Evolutionary conservation across 1,284 basidiomycete species (phyloP).

Genomic region (Papiliotrema terrestris): DNA sequence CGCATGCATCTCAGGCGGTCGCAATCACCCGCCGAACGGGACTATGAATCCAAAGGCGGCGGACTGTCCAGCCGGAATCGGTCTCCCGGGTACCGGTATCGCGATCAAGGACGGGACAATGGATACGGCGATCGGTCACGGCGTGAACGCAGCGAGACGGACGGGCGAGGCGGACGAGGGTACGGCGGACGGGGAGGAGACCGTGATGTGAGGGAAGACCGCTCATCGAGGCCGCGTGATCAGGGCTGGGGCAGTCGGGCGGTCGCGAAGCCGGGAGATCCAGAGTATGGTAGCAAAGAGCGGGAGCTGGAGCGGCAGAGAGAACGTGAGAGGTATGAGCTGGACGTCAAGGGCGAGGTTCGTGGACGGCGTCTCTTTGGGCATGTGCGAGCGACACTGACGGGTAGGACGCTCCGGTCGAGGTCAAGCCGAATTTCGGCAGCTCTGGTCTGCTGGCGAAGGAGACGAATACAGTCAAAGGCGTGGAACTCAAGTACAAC

Average conservation of each 20-base stretch:
- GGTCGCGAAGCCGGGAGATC: slow-evolving; percentile 21
- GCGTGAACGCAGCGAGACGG: background rate
- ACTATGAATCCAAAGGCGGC: slow-evolving; percentile 15
- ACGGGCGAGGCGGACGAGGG: background rate
- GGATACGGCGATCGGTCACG: slow-evolving; percentile 18
- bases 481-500: slow-evolving; percentile 93
- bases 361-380: slow-evolving; percentile 9
- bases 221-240: too few species aligned
- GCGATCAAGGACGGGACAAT: slow-evolving; percentile 12
- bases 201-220: background rate
- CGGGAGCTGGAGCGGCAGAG: slow-evolving; percentile 37
- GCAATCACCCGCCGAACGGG: slow-evolving; percentile 8
- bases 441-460: slow-evolving; percentile 88
- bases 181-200: background rate
- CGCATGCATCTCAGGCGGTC: slow-evolving; percentile 5
- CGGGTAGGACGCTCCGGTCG: slow-evolving; percentile 14
- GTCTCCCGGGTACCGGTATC: slow-evolving; percentile 5
- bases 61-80: slow-evolving; percentile 8
- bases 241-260: background rate
- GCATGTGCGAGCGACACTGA: too few species aligned
- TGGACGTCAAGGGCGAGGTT: slow-evolving; percentile 19
- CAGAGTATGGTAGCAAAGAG: slow-evolving; percentile 29
- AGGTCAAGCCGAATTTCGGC: slow-evolving; percentile 72
- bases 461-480: slow-evolving; percentile 85
- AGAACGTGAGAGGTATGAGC: slow-evolving; percentile 41